These are phyloP conservation scores for Boletus tomentosulus DNA, from an alignment of 768 basidiomycete genomes.

Conservation along the genomic window DNA sequence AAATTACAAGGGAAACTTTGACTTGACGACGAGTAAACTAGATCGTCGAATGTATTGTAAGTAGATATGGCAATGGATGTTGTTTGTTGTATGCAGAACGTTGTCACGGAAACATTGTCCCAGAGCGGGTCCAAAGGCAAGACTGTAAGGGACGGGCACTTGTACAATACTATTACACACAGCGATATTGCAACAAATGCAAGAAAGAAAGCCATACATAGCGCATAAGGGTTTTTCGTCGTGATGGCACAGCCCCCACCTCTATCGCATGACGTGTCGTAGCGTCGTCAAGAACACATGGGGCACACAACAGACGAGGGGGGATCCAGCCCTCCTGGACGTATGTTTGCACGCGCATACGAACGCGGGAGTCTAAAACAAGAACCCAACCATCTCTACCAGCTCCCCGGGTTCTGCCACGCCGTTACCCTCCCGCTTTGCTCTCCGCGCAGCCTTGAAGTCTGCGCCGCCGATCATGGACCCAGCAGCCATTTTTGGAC, in stretches of 20 bases:
- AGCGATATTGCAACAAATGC: background rate
- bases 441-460: constrained; percentile 27
- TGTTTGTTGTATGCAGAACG: no score
- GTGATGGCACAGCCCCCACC: background rate
- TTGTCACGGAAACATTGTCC: no score
- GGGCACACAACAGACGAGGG: background rate
- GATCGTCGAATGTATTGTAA: no score
- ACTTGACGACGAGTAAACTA: no score
- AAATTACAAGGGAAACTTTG: no score
- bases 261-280: background rate
- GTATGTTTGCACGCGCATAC: background rate
- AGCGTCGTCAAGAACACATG: background rate
- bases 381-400: constrained; percentile 31
- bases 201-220: background rate
- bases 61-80: no score
- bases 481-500: constrained; percentile 18
- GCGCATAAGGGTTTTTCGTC: background rate
- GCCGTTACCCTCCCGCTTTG: constrained; percentile 24
- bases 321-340: background rate
- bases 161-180: background rate
- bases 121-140: no score
- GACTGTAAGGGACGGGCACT: no score
- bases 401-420: constrained; percentile 16
- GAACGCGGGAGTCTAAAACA: constrained; percentile 1
- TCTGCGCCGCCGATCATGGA: constrained; percentile 27